Evolutionary conservation across 352 stramenopile genomes (phyloP), one percentile per base, ranked within the genome.

Genomic region (Phytophthora hibernalis): DNA sequence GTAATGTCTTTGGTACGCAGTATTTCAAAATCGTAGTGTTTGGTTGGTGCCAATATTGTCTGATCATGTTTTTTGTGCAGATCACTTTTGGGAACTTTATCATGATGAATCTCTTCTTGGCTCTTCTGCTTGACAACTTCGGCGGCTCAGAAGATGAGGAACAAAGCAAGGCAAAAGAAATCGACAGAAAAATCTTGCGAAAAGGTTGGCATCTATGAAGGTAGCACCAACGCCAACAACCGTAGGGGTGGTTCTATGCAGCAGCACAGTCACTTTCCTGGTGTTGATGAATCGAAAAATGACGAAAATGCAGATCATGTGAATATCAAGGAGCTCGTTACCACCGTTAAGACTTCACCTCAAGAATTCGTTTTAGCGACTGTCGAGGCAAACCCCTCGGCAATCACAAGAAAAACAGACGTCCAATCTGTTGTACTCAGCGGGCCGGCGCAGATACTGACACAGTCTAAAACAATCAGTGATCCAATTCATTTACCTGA

Each of bases 41-140:
- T 43, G 11, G 82, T 89, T 10, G 7, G 12, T 48, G 43, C 35
- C 4, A 16, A 15, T 12, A 12, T 12, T 33, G 28, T 33, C 28
- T 33, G 8, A 7, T 31, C 9, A 7, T 31, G 28, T 2, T 12
- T 7, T 31, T 7, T 33, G 28, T 12, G 50, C 37, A 89, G 80
- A 74, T 97, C 12, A 74, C 98, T 5, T 66, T 98, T 20, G 93
- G 92, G 16, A 74, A 87, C 26, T 98, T 97, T 64, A 83, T 97
- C 15, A 61, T 98, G 13, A 92, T 98, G 72, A 98, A 98, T 61
- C 59, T 98, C 31, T 98, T 98, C 65, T 73, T 97, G n/a, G 94
- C 93, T 3, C 86, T 98, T 38, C 45, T 98, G 2, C 76, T 98
- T 15, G 80, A 93, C 63, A 93, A 95, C 50, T 98, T 98, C 61